Evolutionary conservation across 352 stramenopile species (phyloP).

Genomic region (Phytophthora uliginosa): DNA sequence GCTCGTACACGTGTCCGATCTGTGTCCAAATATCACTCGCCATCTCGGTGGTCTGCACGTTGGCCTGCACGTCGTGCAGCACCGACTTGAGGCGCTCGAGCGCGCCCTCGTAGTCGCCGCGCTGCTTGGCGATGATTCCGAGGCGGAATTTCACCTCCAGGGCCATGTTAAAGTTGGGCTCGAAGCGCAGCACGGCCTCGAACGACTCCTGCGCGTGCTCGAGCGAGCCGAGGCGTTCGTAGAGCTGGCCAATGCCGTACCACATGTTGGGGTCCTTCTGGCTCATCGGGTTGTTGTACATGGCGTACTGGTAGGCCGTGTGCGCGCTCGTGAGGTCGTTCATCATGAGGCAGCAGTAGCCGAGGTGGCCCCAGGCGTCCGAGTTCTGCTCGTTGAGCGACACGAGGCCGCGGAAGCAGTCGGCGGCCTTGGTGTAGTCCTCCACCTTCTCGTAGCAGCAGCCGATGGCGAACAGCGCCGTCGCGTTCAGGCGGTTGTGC

Average conservation of each 20-base stretch:
- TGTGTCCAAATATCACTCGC: conserved; percentile 90
- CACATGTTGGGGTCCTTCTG: conserved; percentile 91
- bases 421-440: conserved; percentile 89
- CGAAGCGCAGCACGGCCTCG: conserved; percentile 85
- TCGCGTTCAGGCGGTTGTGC: conserved; percentile 89
- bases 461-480: conserved; percentile 84
- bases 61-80: conserved; percentile 81
- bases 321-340: conserved; percentile 90
- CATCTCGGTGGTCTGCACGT: conserved; percentile 88
- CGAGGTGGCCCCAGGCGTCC: conserved; percentile 86
- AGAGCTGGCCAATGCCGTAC: conserved; percentile 91
- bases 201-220: conserved; percentile 91
- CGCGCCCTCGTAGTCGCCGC: conserved; percentile 82
- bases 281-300: conserved; percentile 92
- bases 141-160: conserved; percentile 90
- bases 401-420: conserved; percentile 89
- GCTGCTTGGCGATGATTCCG: conserved; percentile 89
- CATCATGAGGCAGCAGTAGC: conserved; percentile 92
- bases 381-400: conserved; percentile 89
- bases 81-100: conserved; percentile 89
- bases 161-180: conserved; percentile 91
- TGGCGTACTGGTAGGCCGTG: conserved; percentile 90
- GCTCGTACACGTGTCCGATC: conserved; percentile 90
- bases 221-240: conserved; percentile 84
- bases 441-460: conserved; percentile 91